Base-by-base conservation (phyloP, 2,329 filamentous ascomycete species). In the Arthrobotrys pseudoclavata region DNA sequence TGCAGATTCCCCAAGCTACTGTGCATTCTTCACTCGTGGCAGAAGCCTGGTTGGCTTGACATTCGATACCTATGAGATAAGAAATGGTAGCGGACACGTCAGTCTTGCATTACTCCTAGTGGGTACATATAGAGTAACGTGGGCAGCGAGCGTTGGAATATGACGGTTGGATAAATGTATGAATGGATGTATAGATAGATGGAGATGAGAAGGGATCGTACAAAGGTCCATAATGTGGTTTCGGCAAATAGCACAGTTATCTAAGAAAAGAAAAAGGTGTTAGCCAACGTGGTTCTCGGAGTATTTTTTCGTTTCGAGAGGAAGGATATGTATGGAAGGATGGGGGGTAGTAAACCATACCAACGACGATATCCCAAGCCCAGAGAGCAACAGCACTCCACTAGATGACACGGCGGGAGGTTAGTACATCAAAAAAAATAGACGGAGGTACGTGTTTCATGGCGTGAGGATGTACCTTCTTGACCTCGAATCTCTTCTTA, bases 181-280 rank as follows among this genome's bases (percentile, higher is more conserved):
- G 18, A 12, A 45, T 45, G 42, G 4, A 40, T 42, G 40, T 4
- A 45, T 45, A 45, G 42, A 45, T 45, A 45, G 47, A 52, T 47
- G 29, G n/a, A 22, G 45, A 26, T 63, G 24, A 31, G 24, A 18
- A 50, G 10, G 22, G 15, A 48, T 84, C 90, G 81, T 86, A 94
- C 96, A 99, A 29, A 99, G 88, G 84, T 99, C 96, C 96, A 99
- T 99, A 85, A 99, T 99, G 84, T 99, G 96, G 84, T 99, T 99
- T 83, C 96, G 89, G 87, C 96, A 99, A 83, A 99, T 99, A 82
- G 96, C 96, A 84, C 96, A 99, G 88, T 99, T 99, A 86, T 99
- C 96, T 72, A 57, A 31, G 48, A 4, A 34, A 18, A 31, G 24
- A 10, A 42, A 31, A 40, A 34, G 13, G 26, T 69, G 29, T 69